Evolutionary conservation across 331 rosid species (phyloP).

Genomic region (Prunus yedoensis): DNA sequence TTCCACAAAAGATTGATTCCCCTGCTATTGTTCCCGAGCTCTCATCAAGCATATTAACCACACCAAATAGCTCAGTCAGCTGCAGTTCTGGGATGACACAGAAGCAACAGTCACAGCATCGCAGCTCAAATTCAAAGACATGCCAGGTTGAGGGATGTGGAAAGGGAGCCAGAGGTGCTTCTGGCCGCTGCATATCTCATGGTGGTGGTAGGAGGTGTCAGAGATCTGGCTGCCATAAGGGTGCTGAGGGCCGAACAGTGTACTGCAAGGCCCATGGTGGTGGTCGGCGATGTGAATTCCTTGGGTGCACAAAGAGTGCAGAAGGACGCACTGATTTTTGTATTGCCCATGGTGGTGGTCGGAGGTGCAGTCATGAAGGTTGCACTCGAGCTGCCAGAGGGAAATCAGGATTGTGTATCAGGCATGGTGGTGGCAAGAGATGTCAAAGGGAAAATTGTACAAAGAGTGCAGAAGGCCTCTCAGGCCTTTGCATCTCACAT

Average conservation of each 20-base stretch:
- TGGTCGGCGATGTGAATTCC: constrained; percentile 83
- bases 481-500: constrained; percentile 96
- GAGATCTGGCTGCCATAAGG: constrained; percentile 88
- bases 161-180: constrained; percentile 96
- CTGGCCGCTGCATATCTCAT: constrained; percentile 91
- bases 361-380: constrained; percentile 77
- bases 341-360: constrained; percentile 97
- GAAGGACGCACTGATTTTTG: constrained; percentile 96
- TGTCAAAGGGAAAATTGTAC: constrained; percentile 88
- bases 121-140: constrained; percentile 57
- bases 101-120: constrained; percentile 46
- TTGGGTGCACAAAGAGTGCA: constrained; percentile 98
- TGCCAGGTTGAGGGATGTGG: constrained; percentile 92
- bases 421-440: constrained; percentile 97
- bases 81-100: constrained; percentile 69
- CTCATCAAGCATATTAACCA: constrained; percentile 44
- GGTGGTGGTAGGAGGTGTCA: constrained; percentile 98
- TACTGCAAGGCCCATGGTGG: constrained; percentile 99
- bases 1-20: constrained; percentile 39
- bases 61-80: constrained; percentile 76
- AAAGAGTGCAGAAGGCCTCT: constrained; percentile 93
- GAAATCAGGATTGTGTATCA: constrained; percentile 87
- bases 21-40: constrained; percentile 43
- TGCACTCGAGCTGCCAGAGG: constrained; percentile 96
- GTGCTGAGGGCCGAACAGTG: constrained; percentile 94